Base-by-base conservation (phyloP, 148 eudicot genomes). In the Dianthus caryophyllus region DNA sequence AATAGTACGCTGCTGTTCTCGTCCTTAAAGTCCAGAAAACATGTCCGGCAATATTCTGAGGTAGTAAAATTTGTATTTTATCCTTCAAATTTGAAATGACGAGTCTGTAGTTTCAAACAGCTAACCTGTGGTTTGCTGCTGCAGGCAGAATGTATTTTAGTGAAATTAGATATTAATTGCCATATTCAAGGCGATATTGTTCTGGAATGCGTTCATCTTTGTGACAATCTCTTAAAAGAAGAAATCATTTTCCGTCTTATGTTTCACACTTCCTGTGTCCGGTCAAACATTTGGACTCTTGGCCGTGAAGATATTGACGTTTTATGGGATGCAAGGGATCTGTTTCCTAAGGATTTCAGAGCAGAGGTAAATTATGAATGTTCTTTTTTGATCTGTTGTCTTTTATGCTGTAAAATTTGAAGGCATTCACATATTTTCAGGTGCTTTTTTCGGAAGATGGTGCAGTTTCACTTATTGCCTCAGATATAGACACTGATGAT, bases 141-240 rank as follows among this genome's bases (percentile, higher is more conserved):
- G 83, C 96, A 87, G 96, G 82, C 69, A 73, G 88, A 89, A 75
- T 84, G 88, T 75, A 75, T 77, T 13, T 66, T 87, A 48, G 86
- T 84, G 27, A 87, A 90, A 73, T 61, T 90, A 79, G 93, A 87
- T 80, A 78, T 85, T 38, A 84, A 69, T 71, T 73, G 80, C 21
- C 88, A 75, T 72, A 74, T 90, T 79, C 93, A 87, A 82, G 96
- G 96, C 25, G 96, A 90, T 80, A 81, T 90, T 48, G 88, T 87
- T 53, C 73, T 87, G 38, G 93, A 90, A 80, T 90, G 96, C 53
- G 50, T 90, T 36, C 88, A 90, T 79, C 67, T 90, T 67, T 73
- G 79, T 18, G 85, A 80, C 63, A 90, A 85, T 68, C 67, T 77
- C 33, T 54, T 74, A 43, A 69, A 53, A 68, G 96, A 90, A 74